Evolutionary conservation across 2,329 filamentous ascomycete species (phyloP).

Genomic region (Escovopsis sp.): DNA sequence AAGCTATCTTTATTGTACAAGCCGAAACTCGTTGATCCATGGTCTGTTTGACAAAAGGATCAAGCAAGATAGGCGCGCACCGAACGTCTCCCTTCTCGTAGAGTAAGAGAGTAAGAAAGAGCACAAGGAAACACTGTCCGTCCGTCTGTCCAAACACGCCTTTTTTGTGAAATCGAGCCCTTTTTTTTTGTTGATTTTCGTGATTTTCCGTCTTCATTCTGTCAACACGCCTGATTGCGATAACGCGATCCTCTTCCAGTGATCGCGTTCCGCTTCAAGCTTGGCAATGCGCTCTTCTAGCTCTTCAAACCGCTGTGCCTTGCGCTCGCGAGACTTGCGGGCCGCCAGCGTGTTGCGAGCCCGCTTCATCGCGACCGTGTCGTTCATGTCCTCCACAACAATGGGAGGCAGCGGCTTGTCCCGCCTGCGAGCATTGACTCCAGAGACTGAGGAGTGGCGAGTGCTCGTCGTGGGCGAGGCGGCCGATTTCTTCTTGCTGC

Average conservation of each 20-base stretch:
- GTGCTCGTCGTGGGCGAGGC: constrained; percentile 26
- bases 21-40: no score
- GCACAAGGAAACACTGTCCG: no score
- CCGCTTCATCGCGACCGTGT: constrained; percentile 76
- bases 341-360: constrained; percentile 87
- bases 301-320: constrained; percentile 60
- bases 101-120: no score
- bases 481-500: constrained; percentile 31
- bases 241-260: constrained; percentile 46
- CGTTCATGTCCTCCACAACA: constrained; percentile 55
- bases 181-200: no score
- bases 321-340: constrained; percentile 81
- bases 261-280: constrained; percentile 50
- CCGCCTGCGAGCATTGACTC: constrained; percentile 59
- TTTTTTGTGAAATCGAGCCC: no score
- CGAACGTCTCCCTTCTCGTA: no score
- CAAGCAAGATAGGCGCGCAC: no score
- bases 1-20: no score
- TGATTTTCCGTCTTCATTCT: constrained; percentile 3
- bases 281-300: constrained; percentile 61
- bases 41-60: no score
- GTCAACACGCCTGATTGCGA: constrained; percentile 18
- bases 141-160: no score
- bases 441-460: constrained; percentile 55
- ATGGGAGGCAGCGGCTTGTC: constrained; percentile 73